Evolutionary conservation across 345 rosid genomes (phyloP), one percentile per base, ranked within the genome.

Genomic region (Dipteronia dyeriana): DNA sequence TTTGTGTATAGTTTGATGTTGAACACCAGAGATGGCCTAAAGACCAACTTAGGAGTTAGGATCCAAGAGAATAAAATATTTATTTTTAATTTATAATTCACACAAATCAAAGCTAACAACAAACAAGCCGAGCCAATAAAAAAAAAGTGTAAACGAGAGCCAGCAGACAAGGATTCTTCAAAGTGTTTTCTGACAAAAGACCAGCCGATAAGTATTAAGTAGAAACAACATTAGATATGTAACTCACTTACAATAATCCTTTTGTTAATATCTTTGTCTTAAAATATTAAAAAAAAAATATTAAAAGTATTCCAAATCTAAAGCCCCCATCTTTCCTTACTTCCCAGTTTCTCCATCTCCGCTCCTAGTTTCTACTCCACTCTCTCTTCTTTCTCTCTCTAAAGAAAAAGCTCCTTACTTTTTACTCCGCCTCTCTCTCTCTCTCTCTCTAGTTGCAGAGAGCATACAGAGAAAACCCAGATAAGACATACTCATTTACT

Each of bases 261-360:
- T 56, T 8, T 59, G 25, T 59, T 59, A 59, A 59, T 71, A 72
- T 72, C 66, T 57, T 57, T 38, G 66, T 34, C 62, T 31, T 72
- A 53, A 57, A 59, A 57, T 26, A 5, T 20, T 10, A 59, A 71
- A 71, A 59, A 62, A 12, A 38, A 70, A 57, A 47, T 45, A 9
- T 68, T 51, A 54, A 67, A 64, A 75, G 9, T 67, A 79, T 76
- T 79, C 78, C 76, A 75, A 82, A 76, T 76, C 82, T 60, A 68
- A 76, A 73, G 25, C 74, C 70, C 64, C 57, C 61, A 13, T 11
- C 25, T 38, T 39, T 68, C 5, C 70, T 56, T 26, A 0, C 22
- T 56, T 9, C 53, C 49, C 69, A 34, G 38, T 34, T 34, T 34
- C 82, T 65, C 54, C 51, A 22, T 7, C 68, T 61, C 17, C 59